phyloP scores from a whole-genome alignment of 202 grass and related monocot genomes.

The Alloteropsis angusta region DNA sequence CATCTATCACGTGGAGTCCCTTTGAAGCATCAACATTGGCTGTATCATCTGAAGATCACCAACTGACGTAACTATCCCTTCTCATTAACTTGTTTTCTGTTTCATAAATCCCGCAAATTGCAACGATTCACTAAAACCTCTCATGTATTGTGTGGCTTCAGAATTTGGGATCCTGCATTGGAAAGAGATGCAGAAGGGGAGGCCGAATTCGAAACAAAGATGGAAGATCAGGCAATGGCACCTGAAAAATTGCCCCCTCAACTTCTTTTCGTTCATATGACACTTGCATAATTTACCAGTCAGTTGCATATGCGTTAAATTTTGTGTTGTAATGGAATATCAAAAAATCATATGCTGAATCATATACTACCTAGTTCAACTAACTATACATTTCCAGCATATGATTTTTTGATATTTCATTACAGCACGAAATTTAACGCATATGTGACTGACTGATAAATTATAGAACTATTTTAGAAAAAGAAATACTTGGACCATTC shows the following conservation, averaged over 20 bases:
- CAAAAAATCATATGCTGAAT: too few species aligned
- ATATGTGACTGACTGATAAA: too few species aligned
- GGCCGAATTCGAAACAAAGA: conserved; percentile 61
- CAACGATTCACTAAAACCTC: background rate
- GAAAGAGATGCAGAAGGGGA: conserved; percentile 88
- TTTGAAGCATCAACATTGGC: conserved; percentile 84
- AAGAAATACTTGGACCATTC: too few species aligned
- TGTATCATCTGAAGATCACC: conserved; percentile 72
- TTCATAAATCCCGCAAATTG: background rate
- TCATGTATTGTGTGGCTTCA: conserved; percentile 18
- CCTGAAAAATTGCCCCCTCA: conserved; percentile 81
- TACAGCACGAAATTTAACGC: too few species aligned
- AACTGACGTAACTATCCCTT: conserved; percentile 52
- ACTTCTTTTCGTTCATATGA: conserved; percentile 47
- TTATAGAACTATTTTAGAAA: too few species aligned
- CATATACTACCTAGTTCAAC: too few species aligned
- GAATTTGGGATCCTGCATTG: conserved; percentile 86
- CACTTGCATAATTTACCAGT: too few species aligned
- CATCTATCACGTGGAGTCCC: conserved; percentile 84
- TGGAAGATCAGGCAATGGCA: conserved; percentile 68
- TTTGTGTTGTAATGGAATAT: too few species aligned
- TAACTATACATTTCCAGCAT: too few species aligned
- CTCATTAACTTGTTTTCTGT: background rate
- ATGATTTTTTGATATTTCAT: too few species aligned
- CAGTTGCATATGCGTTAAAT: too few species aligned